Evolutionary conservation across 805 yeast genomes (phyloP).

Genomic region (Myxozyma vanderwaltii): DNA sequence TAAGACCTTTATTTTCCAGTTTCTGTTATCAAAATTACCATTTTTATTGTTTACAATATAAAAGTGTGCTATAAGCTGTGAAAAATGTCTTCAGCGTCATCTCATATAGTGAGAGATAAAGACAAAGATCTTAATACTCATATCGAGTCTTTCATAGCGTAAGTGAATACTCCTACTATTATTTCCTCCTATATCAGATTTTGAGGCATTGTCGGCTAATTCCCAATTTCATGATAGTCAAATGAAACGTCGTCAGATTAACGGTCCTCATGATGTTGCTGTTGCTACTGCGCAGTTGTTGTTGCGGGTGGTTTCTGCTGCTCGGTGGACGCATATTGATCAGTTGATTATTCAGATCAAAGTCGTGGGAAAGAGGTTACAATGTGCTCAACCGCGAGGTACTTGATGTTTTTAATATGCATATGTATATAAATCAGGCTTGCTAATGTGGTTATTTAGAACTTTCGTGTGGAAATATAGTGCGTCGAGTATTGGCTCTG

Average conservation of each 20-base stretch:
- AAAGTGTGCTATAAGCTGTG: too few species aligned
- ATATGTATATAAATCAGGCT: too few species aligned
- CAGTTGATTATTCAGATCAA: conserved; percentile 74
- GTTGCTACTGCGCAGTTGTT: conserved; percentile 82
- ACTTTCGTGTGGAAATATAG: conserved; percentile 84
- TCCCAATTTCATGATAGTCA: conserved; percentile 12
- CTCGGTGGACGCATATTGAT: conserved; percentile 79
- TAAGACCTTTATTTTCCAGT: not conserved
- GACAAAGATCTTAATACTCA: conserved; percentile 46
- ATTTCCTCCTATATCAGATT: too few species aligned
- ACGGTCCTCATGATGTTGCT: conserved; percentile 81
- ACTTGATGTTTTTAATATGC: too few species aligned
- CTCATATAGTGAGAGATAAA: conserved; percentile 21
- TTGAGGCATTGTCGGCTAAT: too few species aligned
- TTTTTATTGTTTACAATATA: too few species aligned
- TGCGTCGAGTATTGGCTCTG: conserved; percentile 82
- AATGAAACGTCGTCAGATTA: conserved; percentile 80
- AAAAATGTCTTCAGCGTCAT: conserved; percentile 19
- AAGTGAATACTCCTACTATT: conserved; percentile 18
- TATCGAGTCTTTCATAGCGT: conserved; percentile 50
- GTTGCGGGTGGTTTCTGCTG: conserved; percentile 84
- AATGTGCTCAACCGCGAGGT: conserved; percentile 75
- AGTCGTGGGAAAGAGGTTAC: conserved; percentile 65
- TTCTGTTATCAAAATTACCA: not conserved
- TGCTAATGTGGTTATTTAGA: conserved; percentile 45